Percentiles rank a stretch among this genome's conserved stretches.
Conservation (phyloP, 2,329 filamentous ascomycete species). For the Amesomyces nigricolor region DNA sequence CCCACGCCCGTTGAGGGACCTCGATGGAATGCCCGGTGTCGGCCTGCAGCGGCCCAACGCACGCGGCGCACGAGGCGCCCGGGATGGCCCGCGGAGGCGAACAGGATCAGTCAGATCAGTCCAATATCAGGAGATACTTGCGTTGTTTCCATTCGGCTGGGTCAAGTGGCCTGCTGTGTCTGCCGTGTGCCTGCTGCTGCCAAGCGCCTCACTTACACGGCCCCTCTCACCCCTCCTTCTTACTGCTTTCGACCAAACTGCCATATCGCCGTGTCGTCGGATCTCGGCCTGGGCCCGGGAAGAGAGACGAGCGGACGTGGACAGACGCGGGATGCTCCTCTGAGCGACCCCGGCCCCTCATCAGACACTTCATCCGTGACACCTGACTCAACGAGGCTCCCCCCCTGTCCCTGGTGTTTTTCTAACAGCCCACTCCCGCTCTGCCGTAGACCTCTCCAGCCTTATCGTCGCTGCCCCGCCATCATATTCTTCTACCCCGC, state of each 20-base stretch:
- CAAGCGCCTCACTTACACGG: neutral
- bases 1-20: too few species aligned
- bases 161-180: neutral
- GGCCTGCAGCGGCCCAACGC: slow-evolving; percentile 8
- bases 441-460: slow-evolving; percentile 18
- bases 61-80: neutral
- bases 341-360: neutral
- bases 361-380: neutral
- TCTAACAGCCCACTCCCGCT: slow-evolving; percentile 18
- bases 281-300: too few species aligned
- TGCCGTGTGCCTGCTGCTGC: neutral
- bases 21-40: slow-evolving; percentile 14
- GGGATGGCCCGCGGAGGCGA: slow-evolving; percentile 16
- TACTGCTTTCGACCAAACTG: neutral
- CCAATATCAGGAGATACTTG: slow-evolving; percentile 17
- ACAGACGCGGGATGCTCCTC: too few species aligned
- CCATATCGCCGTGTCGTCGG: neutral
- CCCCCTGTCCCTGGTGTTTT: slow-evolving; percentile 8
- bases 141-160: slow-evolving; percentile 14
- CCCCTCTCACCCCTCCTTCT: neutral
- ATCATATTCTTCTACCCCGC: slow-evolving; percentile 16
- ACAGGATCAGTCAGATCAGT: slow-evolving; percentile 1
- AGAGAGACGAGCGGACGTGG: too few species aligned
- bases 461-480: slow-evolving; percentile 19
- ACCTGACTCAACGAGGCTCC: neutral